Evolutionary conservation across 2,329 filamentous ascomycete species (phyloP).

Genomic region (Diaporthe citri): DNA sequence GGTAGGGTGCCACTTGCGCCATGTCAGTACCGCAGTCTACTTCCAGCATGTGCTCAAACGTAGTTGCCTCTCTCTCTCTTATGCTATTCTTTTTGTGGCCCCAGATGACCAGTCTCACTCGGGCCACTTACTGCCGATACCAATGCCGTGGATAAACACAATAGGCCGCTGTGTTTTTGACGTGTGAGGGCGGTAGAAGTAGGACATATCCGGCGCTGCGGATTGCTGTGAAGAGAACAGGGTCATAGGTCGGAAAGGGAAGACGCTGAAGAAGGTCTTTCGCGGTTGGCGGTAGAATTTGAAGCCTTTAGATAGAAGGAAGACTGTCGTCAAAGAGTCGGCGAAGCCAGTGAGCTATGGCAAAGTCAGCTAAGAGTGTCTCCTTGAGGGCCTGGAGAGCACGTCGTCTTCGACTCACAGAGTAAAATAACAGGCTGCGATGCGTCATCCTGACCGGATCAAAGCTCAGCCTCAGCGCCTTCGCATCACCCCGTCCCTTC

Average conservation of each 20-base stretch:
- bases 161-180: slow-evolving; percentile 68
- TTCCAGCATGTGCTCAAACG: not conserved
- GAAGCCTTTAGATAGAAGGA: slow-evolving; percentile 38
- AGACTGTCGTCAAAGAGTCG: slow-evolving; percentile 29
- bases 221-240: not conserved
- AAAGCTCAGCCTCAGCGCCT: slow-evolving; percentile 41
- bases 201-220: slow-evolving; percentile 58
- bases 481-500: slow-evolving; percentile 38
- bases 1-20: slow-evolving; percentile 65
- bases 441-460: slow-evolving; percentile 42
- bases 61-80: too few species aligned
- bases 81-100: too few species aligned
- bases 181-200: slow-evolving; percentile 76
- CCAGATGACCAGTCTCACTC: not conserved
- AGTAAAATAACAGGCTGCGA: slow-evolving; percentile 28
- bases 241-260: slow-evolving; percentile 40
- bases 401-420: slow-evolving; percentile 34
- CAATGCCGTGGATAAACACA: slow-evolving; percentile 79
- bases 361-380: not conserved
- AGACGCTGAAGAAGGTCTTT: slow-evolving; percentile 41
- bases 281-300: slow-evolving; percentile 42
- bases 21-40: slow-evolving; percentile 49
- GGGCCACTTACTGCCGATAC: slow-evolving; percentile 62
- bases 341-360: slow-evolving; percentile 11
- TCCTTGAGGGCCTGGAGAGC: not conserved